A percentile compares a stretch with the other conserved stretches of the same genome.
Conservation (phyloP, 495 filamentous ascomycete species). For the Penicilliopsis zonata region DNA sequence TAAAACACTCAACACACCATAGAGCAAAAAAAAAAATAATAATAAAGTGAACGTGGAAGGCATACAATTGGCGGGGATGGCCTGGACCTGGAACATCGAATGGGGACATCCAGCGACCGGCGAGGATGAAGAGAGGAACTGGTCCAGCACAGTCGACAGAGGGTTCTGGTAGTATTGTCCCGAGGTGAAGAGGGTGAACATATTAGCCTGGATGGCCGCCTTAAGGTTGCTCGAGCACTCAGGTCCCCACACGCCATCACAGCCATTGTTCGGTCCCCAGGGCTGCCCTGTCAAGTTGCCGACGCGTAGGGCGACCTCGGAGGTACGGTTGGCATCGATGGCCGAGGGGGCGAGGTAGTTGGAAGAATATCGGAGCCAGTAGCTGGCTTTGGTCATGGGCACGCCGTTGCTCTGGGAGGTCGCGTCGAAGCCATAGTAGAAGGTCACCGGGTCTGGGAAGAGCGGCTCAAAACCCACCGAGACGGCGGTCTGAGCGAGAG, state of each 20-base stretch:
- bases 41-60: conserved; percentile 1
- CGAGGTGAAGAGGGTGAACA: conserved; percentile 17
- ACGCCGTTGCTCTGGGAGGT: conserved; percentile 19
- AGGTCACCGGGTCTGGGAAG: conserved; percentile 21
- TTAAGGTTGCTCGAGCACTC: conserved; percentile 25
- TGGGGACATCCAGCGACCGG: conserved; percentile 17
- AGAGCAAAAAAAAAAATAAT: neutral
- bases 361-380: conserved; percentile 28
- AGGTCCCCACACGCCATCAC: conserved; percentile 29
- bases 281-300: conserved; percentile 29
- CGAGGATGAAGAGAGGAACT: conserved; percentile 16
- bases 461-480: conserved; percentile 26
- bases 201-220: conserved; percentile 11
- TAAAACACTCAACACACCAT: neutral
- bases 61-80: conserved; percentile 26
- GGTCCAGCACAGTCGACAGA: conserved; percentile 16
- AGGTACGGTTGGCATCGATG: conserved; percentile 26
- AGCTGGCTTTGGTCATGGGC: conserved; percentile 29
- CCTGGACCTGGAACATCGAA: conserved; percentile 22
- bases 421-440: conserved; percentile 31
- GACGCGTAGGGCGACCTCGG: conserved; percentile 28
- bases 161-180: conserved; percentile 20
- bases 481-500: conserved; percentile 29
- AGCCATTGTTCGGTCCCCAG: conserved; percentile 25
- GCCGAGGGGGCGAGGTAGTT: conserved; percentile 17